phyloP scores from a whole-genome alignment of 805 yeast species.

The Spathaspora gorwiae region DNA sequence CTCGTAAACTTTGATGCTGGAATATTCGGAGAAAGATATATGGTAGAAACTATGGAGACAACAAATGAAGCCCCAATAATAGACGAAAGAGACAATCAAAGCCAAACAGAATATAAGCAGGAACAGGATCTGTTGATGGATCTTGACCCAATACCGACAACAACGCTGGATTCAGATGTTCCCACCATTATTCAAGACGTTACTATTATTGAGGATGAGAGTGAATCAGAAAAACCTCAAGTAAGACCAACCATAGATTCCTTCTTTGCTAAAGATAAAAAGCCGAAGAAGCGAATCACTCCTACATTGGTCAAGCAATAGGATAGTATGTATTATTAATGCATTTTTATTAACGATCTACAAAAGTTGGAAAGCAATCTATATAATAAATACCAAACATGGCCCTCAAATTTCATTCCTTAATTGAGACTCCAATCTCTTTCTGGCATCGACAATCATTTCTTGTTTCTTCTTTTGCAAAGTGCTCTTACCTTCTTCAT shows the following conservation, averaged over 20 bases:
- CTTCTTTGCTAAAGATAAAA: slow-evolving; percentile 10
- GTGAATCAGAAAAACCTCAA: not conserved
- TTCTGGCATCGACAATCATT: slow-evolving; percentile 40
- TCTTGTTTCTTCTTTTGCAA: slow-evolving; percentile 30
- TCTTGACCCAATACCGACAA: not conserved
- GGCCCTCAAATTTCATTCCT: slow-evolving; percentile 17
- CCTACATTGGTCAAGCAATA: slow-evolving; percentile 13
- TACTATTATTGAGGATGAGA: not conserved
- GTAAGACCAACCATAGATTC: slow-evolving; percentile 9
- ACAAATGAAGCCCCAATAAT: not conserved
- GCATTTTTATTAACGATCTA: not conserved
- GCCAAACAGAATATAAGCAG: not conserved
- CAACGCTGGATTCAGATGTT: not conserved
- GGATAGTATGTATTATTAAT: not conserved
- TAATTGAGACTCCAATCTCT: slow-evolving; percentile 43
- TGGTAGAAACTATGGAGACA: not conserved
- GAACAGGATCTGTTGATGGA: not conserved
- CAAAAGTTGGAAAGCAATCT: too few species aligned
- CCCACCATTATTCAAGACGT: not conserved
- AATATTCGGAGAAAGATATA: slow-evolving; percentile 47
- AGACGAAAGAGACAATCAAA: not conserved
- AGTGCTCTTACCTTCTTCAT: slow-evolving; percentile 9
- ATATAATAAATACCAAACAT: too few species aligned
- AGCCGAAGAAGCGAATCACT: slow-evolving; percentile 15
- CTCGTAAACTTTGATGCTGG: slow-evolving; percentile 49